These are phyloP conservation scores for Pilasporangium apinafurcum DNA, from an alignment of 352 stramenopile species.

Conservation along the genomic window DNA sequence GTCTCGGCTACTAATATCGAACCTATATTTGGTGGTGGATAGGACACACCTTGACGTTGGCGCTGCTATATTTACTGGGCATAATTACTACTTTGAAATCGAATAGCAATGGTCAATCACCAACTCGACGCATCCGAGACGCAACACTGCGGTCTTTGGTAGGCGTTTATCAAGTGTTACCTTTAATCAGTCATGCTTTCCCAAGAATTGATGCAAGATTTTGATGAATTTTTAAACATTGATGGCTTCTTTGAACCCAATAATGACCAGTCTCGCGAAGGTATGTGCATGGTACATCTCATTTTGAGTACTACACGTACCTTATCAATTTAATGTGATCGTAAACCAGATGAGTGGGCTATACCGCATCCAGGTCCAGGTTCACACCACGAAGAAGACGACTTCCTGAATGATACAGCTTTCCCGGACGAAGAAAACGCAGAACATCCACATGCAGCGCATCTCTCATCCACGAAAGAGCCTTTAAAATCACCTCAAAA, in stretches of 20 bases:
- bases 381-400: background rate
- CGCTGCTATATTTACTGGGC: background rate
- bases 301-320: background rate
- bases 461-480: background rate
- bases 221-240: conserved; percentile 27
- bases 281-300: background rate
- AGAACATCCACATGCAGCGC: background rate
- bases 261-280: conserved; percentile 12
- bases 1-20: too few species aligned
- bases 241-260: conserved; percentile 18
- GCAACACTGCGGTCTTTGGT: background rate
- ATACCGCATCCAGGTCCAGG: background rate
- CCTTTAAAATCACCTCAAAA: background rate
- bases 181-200: conserved; percentile 12
- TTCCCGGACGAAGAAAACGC: background rate
- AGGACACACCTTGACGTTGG: too few species aligned
- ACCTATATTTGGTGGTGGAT: too few species aligned
- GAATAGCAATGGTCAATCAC: conserved; percentile 5
- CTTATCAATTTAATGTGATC: background rate
- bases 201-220: conserved; percentile 11
- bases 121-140: background rate
- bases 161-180: conserved; percentile 1
- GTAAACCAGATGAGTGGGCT: conserved; percentile 17
- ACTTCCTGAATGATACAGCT: conserved; percentile 5
- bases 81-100: background rate